Evolutionary conservation across 441 rosid species (phyloP), one percentile per base, ranked within the genome.

Genomic region (Adansonia madagascariensis): DNA sequence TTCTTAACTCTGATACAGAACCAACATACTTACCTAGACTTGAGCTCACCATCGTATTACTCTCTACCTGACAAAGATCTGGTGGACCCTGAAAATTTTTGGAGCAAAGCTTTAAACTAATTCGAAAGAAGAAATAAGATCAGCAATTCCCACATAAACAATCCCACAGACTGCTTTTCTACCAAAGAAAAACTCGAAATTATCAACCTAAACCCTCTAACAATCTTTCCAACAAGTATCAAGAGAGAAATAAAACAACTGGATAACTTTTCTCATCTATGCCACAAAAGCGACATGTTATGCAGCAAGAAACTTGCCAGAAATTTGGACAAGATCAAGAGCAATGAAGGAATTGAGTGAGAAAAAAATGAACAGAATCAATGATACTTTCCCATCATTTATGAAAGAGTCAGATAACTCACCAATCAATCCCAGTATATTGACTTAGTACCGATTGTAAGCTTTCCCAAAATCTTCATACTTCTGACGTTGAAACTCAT

Each of bases 401-500:
- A 76, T 71, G 41, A 80, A 78, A 72, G 77, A 56, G 67, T 79
- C 75, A 68, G 81, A 79, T 66, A 85, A 90, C 97, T 95, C 86
- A 92, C 98, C 98, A 82, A 78, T 72, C 57, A 79, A 64, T 70
- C 78, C 80, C 64, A 68, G 77, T 41, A 77, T 11, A 79, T 61
- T 75, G 80, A 73, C 69, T 88, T 86, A 95, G 82, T 90, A 94
- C 50, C 92, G 95, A 70, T 88, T 86, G 89, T 92, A 95, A 66
- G 84, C 78, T 87, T 90, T 95, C 77, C 94, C 94, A 86, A 88
- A 96, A 80, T 88, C 92, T 74, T 89, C 97, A 27, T 88, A 94
- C 81, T 94, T 92, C 83, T 87, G 97, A 63, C 85, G 94, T 78
- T 92, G 95, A 82, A 92, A 91, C 77, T 89, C 97, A 74, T 89